Base-by-base conservation (phyloP, 352 stramenopile genomes). In the Phytophthora pluvialis region DNA sequence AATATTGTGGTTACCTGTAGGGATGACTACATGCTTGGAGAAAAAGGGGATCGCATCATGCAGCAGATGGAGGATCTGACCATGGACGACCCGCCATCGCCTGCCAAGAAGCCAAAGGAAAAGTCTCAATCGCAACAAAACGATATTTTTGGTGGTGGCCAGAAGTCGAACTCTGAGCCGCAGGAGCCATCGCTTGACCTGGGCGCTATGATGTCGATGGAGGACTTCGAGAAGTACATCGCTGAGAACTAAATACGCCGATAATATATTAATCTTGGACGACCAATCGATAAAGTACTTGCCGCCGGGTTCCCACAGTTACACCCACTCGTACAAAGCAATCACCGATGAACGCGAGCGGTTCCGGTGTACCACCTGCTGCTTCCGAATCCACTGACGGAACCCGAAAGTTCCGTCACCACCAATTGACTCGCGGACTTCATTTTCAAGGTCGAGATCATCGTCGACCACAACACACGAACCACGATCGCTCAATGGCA, bases 351-450 rank as follows among this genome's bases (percentile, higher is more conserved):
- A 92, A 10, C 83, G 75, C 2, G 86, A 92, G 6, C 86, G 83
- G 64, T 91, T 84, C 21, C 83, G 80, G 50, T 92, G 83, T 9
- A 94, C 86, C 2, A 94, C 81, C 57, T 92, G 88, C 47, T 93
- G 86, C 70, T 90, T 94, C 18, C 84, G 80, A 55, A 94, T 83
- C 86, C 84, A 93, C 56, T 93, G 84, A 13, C 86, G 82, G 38
- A 93, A 86, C 5, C 84, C 86, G 38, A 93, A 93, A 0, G 78
- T 94, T 8, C 85, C 84, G 35, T 92, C 84, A 9, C 69, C 70
- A 5, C 86, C 86, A 32, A 93, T 91, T 21, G 83, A 93, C 48
- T 86, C 86, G 25, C 83, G 80, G 25, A 93, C 84, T 75, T 94
- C 83, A 57, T 45, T 91, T 61, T 91, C 83, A 18, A 93, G 79